These are phyloP conservation scores for Mycena rosella DNA, from an alignment of 768 basidiomycete species.

Conservation along the genomic window DNA sequence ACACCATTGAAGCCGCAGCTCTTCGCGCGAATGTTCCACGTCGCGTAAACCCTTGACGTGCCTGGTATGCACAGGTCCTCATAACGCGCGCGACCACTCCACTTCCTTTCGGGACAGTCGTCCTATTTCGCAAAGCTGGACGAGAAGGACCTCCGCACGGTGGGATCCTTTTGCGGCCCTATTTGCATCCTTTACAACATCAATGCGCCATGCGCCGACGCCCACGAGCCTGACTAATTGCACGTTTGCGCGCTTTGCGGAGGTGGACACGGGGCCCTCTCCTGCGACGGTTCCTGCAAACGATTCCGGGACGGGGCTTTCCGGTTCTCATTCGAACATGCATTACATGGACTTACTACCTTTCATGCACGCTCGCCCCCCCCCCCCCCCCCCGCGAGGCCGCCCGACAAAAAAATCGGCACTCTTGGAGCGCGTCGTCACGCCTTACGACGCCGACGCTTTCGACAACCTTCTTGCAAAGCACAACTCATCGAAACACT, in stretches of 20 bases:
- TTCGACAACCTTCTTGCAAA: conserved; percentile 35
- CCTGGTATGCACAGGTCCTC: neutral
- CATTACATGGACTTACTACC: neutral
- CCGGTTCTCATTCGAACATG: neutral
- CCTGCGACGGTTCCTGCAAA: conserved; percentile 2
- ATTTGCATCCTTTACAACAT: conserved; percentile 33
- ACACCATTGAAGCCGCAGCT: neutral
- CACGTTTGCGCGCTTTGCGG: conserved; percentile 38
- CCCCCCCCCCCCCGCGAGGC: no score
- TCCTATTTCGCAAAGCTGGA: neutral
- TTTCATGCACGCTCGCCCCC: neutral
- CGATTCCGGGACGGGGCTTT: conserved; percentile 1
- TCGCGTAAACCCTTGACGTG: conserved; percentile 19
- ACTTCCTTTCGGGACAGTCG: conserved; percentile 20
- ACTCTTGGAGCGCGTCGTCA: neutral
- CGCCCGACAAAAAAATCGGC: neutral
- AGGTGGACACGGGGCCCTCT: conserved; percentile 22
- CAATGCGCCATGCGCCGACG: neutral
- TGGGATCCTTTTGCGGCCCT: neutral
- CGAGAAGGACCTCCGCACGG: neutral
- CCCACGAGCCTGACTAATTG: conserved; percentile 15
- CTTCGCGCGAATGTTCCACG: neutral
- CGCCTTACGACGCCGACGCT: neutral
- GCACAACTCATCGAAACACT: conserved; percentile 39
- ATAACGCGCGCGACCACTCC: neutral